Evolutionary conservation across 768 basidiomycete genomes (phyloP).

Genomic region (Strobilomyces echinocephalus): DNA sequence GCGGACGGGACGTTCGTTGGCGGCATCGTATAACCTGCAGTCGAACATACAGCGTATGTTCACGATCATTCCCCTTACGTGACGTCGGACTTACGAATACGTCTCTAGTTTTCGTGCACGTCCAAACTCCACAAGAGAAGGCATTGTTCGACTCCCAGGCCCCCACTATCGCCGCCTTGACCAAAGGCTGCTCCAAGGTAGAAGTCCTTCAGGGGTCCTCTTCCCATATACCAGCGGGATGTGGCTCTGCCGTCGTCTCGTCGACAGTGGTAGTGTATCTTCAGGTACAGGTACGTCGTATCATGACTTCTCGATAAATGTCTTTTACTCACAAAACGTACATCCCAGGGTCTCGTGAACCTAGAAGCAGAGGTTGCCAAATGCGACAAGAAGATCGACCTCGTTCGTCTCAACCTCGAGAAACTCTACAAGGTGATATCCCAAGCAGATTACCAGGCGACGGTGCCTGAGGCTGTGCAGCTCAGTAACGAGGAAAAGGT

Average conservation of each 20-base stretch:
- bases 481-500: conserved; percentile 80
- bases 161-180: conserved; percentile 72
- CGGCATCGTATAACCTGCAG: conserved; percentile 86
- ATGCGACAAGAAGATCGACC: conserved; percentile 82
- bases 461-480: conserved; percentile 76
- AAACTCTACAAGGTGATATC: conserved; percentile 73
- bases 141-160: conserved; percentile 67
- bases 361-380: conserved; percentile 84
- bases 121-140: conserved; percentile 58
- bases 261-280: conserved; percentile 73
- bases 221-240: conserved; percentile 70
- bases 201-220: conserved; percentile 55
- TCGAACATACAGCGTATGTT: conserved; percentile 49
- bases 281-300: conserved; percentile 68
- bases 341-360: conserved; percentile 77
- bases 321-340: background rate
- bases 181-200: conserved; percentile 81
- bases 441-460: conserved; percentile 72
- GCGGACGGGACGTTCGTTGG: conserved; percentile 43
- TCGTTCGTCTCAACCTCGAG: conserved; percentile 62
- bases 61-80: background rate
- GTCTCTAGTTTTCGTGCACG: conserved; percentile 62
- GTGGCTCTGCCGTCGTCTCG: conserved; percentile 78
- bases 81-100: background rate
- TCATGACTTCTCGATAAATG: background rate